Evolutionary conservation across 2,329 filamentous ascomycete species (phyloP), one percentile per base, ranked within the genome.

Genomic region (Endothia cerciana): DNA sequence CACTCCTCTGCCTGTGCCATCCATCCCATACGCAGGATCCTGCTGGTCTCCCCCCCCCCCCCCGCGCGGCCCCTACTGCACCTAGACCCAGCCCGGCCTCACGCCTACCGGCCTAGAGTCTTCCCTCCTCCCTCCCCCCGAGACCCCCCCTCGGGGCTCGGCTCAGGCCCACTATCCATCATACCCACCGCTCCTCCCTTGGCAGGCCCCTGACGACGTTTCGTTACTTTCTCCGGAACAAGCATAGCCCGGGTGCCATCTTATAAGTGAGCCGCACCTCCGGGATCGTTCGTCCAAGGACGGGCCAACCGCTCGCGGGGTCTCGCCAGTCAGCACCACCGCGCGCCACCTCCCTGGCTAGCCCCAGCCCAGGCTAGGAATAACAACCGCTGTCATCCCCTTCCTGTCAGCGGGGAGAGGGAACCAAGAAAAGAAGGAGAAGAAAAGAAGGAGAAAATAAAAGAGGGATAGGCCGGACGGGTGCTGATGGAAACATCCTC

Each of bases 161-260:
- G 51, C 49, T 45, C 40, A 33, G 60, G 28, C 40, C 49, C 60
- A 57, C 51, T 41, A 19, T 53, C n/a, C 15, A 22, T 43, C 51
- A 38, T 33, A 57, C 60, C 51, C 38, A 33, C 36, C 36, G 15
- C n/a, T 6, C 10, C 33, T 36, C 10, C 33, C 33, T 7, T 36
- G 33, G 10, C n/a, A 11, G 36, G n/a, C 28, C 11, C 22, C 36
- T 38, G 8, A 3, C 33, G n/a, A 15, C 11, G n/a, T 17, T 57
- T 65, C 63, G 63, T 68, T 28, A 61, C 53, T 65, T 65, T 63
- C 30, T 49, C 63, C 63, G 28, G 55, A 68, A 61, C 13, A 17
- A 63, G 66, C 17, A 65, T 65, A 68, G 63, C 58, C 40, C 38
- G 25, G 33, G 40, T 38, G 41, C 40, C 49, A 41, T 30, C 41